A percentile compares a stretch with the other conserved stretches of the same genome.
These are phyloP conservation scores for Fagus crenata DNA, from an alignment of 306 rosid species.

Conservation along the genomic window DNA sequence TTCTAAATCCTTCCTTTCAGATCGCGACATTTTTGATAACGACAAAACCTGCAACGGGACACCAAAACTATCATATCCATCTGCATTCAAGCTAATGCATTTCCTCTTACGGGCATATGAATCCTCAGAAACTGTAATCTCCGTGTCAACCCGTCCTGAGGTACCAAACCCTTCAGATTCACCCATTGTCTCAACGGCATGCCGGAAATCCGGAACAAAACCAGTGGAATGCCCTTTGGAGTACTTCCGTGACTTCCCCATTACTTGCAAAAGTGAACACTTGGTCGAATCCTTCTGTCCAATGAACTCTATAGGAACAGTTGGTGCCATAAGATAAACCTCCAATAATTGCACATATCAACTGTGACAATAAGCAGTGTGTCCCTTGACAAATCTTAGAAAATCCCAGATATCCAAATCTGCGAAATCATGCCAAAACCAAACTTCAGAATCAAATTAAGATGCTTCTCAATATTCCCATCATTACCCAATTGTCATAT, in stretches of 20 bases:
- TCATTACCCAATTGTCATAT: slow-evolving; percentile 33
- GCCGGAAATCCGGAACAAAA: slow-evolving; percentile 78
- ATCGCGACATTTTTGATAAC: slow-evolving; percentile 54
- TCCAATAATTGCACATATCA: slow-evolving; percentile 74
- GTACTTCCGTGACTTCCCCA: slow-evolving; percentile 92
- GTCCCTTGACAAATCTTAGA: slow-evolving; percentile 14
- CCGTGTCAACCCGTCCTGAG: slow-evolving; percentile 66
- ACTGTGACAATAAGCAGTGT: slow-evolving; percentile 39
- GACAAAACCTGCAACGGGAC: slow-evolving; percentile 59
- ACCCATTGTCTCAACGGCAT: slow-evolving; percentile 83
- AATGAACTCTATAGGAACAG: slow-evolving; percentile 80
- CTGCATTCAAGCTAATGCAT: slow-evolving; percentile 47
- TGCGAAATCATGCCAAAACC: slow-evolving; percentile 23
- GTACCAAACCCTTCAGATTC: slow-evolving; percentile 91
- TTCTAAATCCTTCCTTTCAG: slow-evolving; percentile 71
- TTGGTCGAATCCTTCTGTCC: slow-evolving; percentile 75
- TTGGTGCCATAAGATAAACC: slow-evolving; percentile 82
- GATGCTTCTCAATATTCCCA: slow-evolving; percentile 33
- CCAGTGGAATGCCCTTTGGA: slow-evolving; percentile 76
- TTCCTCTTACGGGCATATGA: slow-evolving; percentile 69
- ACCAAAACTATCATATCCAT: slow-evolving; percentile 55
- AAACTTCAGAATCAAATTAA: slow-evolving; percentile 23
- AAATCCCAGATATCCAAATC: slow-evolving; percentile 12
- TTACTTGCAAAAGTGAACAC: slow-evolving; percentile 55
- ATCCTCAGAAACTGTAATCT: slow-evolving; percentile 53